Evolutionary conservation across 2,329 filamentous ascomycete species (phyloP), one percentile per base, ranked within the genome.

Genomic region (Cordyceps cicadae): DNA sequence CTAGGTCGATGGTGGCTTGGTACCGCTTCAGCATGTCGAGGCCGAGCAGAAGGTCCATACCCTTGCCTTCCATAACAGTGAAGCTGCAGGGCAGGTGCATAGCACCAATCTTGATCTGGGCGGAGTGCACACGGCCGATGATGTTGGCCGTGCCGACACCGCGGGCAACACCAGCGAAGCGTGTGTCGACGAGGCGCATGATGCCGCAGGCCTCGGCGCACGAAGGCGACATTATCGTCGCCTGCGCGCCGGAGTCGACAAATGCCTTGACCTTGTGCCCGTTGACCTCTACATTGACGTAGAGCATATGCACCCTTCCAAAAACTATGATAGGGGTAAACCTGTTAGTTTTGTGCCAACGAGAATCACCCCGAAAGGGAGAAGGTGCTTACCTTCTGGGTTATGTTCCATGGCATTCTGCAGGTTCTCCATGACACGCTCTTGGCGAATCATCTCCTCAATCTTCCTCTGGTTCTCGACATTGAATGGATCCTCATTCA

Each of bases 41-140:
- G 3, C 94, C 94, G 14, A 99, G 84, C 2, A 99, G 82, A 19
- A 99, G 80, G 71, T 97, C 94, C 26, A 99, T 94, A 57, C 91
- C 87, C 75, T 97, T 99, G 65, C 94, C 94, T 76, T 99, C 94
- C 94, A 99, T 99, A 70, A 99, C 94, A 3, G 94, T 99, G 74
- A 99, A 99, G 62, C 92, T 94, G 76, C 92, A 97, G 3, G 93
- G 88, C 67, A 99, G 80, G 71, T 91, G 92, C 64, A 93, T 84
- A 48, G 83, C 85, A 58, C 93, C 94, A 66, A 99, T 94, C 74
- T 90, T 93, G 74, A 99, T 95, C 74, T 93, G 91, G 11, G 94
- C 94, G 24, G 90, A 91, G 74, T 99, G 94, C 3, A 99, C 94
- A 57, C 94, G 90, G 37, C 94, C 94, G 21, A 99, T 87, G 67